Evolutionary conservation across 2,329 filamentous ascomycete genomes (phyloP), one percentile per base, ranked within the genome.

Genomic region (Hypoxylon sp.): DNA sequence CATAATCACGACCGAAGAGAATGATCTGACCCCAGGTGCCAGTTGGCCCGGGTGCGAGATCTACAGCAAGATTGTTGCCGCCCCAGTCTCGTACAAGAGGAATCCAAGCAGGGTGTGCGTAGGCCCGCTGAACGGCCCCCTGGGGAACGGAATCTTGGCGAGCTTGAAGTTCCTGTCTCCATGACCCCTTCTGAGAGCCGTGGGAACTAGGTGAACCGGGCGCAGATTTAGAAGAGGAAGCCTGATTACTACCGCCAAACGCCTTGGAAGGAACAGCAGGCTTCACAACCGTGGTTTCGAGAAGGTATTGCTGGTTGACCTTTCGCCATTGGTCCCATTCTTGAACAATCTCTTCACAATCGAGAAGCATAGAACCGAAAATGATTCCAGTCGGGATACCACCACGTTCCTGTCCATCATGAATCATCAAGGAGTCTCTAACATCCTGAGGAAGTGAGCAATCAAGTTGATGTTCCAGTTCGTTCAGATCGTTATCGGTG

Each of bases 11-110:
- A 55, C 96, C 96, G 79, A 97, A 98, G 68, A 99, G 87, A 75
- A 99, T 97, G 72, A 99, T 89, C 79, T 99, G 96, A 59, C 96
- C 96, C 95, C 96, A 99, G 78, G 90, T 92, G 41, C 96, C 96
- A 50, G 88, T 87, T 9, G 95, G 93, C 2, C 96, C 96, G 21
- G 96, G 96, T 5, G 94, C 93, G 64, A 99, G 85, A 80, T 99
- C 96, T 50, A 98, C 89, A 17, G 94, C 95, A 76, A 99, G 86
- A 83, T 97, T 97, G 87, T 99, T 99, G 80, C 96, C 96, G 79
- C 96, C 96, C 96, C 96, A 99, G 80, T 99, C 96, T 73, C 96
- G 92, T 64, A 94, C 95, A 34, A 99, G 84, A 58, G 96, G 95
- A 73, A 99, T 98, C 96, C 96, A 99, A 57, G 90, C 92, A 1